Percentiles rank a stretch among this genome's conserved stretches.
phyloP scores from a whole-genome alignment of 805 yeast genomes.

The Starmerella cellae region DNA sequence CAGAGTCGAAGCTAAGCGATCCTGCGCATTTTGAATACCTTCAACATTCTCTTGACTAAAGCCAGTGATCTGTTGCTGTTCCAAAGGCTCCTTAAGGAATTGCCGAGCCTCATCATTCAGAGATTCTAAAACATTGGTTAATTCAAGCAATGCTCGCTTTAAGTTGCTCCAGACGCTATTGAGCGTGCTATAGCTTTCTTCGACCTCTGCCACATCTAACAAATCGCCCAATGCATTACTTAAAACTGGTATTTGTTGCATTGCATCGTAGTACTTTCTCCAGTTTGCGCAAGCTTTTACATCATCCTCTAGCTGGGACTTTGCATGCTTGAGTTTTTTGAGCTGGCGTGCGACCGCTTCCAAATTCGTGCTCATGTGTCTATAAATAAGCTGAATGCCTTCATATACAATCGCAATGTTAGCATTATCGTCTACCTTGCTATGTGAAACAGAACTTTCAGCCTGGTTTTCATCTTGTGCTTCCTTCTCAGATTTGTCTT shows the following conservation, averaged over 20 bases:
- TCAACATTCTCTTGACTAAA: not conserved
- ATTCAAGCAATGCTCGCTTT: not conserved
- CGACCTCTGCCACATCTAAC: constrained; percentile 3
- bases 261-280: constrained; percentile 13
- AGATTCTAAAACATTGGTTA: not conserved
- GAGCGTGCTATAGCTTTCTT: constrained; percentile 1
- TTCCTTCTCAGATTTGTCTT: too few species aligned
- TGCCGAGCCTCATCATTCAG: not conserved
- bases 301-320: constrained; percentile 13
- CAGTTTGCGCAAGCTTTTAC: constrained; percentile 15
- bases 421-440: too few species aligned
- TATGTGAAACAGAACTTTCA: too few species aligned
- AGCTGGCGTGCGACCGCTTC: not conserved
- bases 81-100: not conserved
- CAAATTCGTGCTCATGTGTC: constrained; percentile 7
- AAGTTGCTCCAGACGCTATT: constrained; percentile 3
- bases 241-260: constrained; percentile 7
- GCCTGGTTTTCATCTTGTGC: too few species aligned
- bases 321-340: constrained; percentile 1
- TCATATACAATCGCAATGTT: not conserved
- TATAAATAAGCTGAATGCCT: constrained; percentile 3
- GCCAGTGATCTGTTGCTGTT: not conserved
- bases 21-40: not conserved
- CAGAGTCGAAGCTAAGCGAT: constrained; percentile 4
- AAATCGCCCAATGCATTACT: constrained; percentile 10